Evolutionary conservation across 2,329 filamentous ascomycete genomes (phyloP), one percentile per base, ranked within the genome.

Genomic region (Pseudocercospora pini-densiflorae): DNA sequence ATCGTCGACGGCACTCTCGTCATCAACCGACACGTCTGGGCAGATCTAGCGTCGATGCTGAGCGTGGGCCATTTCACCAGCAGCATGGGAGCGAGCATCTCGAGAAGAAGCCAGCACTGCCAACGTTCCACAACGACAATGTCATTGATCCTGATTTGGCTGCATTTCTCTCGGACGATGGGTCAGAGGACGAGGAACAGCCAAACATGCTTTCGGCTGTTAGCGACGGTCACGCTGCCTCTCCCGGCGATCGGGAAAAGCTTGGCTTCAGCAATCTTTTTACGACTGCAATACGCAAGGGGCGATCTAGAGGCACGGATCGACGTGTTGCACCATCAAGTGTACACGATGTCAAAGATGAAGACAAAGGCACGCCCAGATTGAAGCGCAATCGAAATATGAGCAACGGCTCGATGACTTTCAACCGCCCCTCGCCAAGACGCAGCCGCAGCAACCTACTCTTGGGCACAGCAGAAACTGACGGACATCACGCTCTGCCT

Each of bases 121-220:
- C 94, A 16, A 93, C 93, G n/a, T 98, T 99, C 73, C 95, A 99
- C 77, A 93, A 95, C 75, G 95, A 99, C 81, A 98, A 95, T 76
- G 97, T 99, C 72, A 98, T 99, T 72, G 95, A 99, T 76, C 95
- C 95, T 1, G 95, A 99, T 75, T 83, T 99, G 62, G 94, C 94
- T 5, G 92, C 93, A 36, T 99, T 96, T 79, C 91, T 99, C 85
- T 99, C 95, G 6, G 95, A 99, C 77, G 90, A 92, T 72, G 93
- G 92, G 57, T 97, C 94, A 1, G 77, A 77, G n/a, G 97, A 93
- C 73, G 55, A 58, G 4, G 94, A 92, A 73, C 94, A 96, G 73
- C 90, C 94, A 80, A 94, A 90, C 75, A 90, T 97, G 12, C 92
- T 97, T 79, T 81, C 86, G 23, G 89, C 91, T 1, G 89, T 93